Percentiles rank a stretch among this genome's conserved stretches.
Evolutionary conservation across 2,329 filamentous ascomycete genomes (phyloP).

Genomic region (Penicillium sclerotiorum): DNA sequence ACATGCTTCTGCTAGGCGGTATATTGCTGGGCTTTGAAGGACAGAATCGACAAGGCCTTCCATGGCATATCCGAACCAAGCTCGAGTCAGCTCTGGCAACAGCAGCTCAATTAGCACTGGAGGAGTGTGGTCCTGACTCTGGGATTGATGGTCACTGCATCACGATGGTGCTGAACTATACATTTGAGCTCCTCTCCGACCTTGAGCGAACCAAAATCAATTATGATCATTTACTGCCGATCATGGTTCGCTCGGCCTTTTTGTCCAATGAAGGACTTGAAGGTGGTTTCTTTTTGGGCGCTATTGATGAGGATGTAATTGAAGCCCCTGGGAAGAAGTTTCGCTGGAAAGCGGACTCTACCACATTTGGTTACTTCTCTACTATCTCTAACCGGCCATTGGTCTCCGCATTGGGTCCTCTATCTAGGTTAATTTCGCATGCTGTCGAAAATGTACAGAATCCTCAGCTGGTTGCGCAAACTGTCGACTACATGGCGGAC

Average conservation of each 20-base stretch:
- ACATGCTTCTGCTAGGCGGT: conserved; percentile 77
- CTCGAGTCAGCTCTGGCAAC: conserved; percentile 73
- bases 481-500: conserved; percentile 63
- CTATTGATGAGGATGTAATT: conserved; percentile 68
- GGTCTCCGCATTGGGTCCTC: conserved; percentile 61
- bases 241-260: conserved; percentile 68
- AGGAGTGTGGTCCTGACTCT: conserved; percentile 55
- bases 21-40: conserved; percentile 75
- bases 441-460: conserved; percentile 60
- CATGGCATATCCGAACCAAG: conserved; percentile 63
- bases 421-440: conserved; percentile 66
- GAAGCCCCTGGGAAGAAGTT: conserved; percentile 59
- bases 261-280: conserved; percentile 73
- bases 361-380: conserved; percentile 60
- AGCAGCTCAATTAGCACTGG: conserved; percentile 74
- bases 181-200: conserved; percentile 71
- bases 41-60: conserved; percentile 65
- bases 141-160: conserved; percentile 58
- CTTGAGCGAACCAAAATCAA: conserved; percentile 61
- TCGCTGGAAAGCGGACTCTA: conserved; percentile 65
- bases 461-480: conserved; percentile 42
- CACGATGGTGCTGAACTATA: conserved; percentile 73
- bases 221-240: conserved; percentile 70
- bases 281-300: conserved; percentile 72
- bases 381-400: conserved; percentile 60